Evolutionary conservation across 441 rosid species (phyloP).

Genomic region (Viola pubescens): DNA sequence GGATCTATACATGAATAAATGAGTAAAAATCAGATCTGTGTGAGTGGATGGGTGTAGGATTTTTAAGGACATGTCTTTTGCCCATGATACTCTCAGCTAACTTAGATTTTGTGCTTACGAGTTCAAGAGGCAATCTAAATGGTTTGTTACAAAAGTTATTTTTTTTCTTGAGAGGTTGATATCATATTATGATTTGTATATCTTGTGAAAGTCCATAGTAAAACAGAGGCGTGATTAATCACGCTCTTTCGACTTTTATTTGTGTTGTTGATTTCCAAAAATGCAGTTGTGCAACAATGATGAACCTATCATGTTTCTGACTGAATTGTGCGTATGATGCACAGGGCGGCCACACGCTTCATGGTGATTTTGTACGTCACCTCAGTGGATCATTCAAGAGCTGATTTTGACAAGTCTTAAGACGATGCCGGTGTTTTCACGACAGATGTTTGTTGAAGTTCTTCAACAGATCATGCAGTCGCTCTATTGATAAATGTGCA

Average conservation of each 20-base stretch:
- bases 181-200: neutral
- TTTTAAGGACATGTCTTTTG: too few species aligned
- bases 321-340: conserved; percentile 11
- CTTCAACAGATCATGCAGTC: neutral
- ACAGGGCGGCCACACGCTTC: conserved; percentile 77
- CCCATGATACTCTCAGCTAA: too few species aligned
- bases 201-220: neutral
- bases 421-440: neutral
- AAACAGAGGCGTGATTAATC: neutral
- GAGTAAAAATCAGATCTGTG: too few species aligned
- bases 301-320: conserved; percentile 2
- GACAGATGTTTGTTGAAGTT: neutral
- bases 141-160: neutral
- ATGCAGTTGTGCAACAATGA: neutral
- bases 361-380: conserved; percentile 46
- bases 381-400: conserved; percentile 21
- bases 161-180: neutral
- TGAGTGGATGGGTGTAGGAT: too few species aligned
- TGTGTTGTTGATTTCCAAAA: neutral
- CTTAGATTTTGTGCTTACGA: neutral
- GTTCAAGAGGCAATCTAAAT: neutral
- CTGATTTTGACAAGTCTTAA: neutral
- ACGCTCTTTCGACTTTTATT: neutral
- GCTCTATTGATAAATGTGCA: too few species aligned
- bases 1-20: too few species aligned